Percentiles rank a stretch among this genome's conserved stretches.
These are phyloP conservation scores for Wickerhamomyces mucosus DNA, from an alignment of 805 yeast species.

Conservation along the genomic window DNA sequence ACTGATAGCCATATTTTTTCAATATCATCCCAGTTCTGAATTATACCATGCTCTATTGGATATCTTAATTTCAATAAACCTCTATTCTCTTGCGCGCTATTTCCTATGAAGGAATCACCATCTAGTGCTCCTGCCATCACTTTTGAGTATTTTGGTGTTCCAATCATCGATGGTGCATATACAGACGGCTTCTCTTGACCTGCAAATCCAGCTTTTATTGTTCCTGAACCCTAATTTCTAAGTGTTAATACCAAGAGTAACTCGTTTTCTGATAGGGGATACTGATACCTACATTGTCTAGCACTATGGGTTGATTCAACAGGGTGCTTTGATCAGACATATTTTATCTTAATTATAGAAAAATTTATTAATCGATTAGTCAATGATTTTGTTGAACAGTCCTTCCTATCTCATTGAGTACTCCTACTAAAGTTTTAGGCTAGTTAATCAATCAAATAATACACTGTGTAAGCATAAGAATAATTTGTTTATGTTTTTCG, in stretches of 20 bases:
- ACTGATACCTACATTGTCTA: conserved; percentile 43
- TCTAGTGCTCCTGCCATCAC: conserved; percentile 68
- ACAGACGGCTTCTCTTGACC: conserved; percentile 78
- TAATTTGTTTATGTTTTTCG: too few species aligned
- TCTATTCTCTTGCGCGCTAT: conserved; percentile 60
- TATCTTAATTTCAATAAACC: conserved; percentile 66
- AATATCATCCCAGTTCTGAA: conserved; percentile 80
- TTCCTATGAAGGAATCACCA: conserved; percentile 67
- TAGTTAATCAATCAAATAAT: too few species aligned
- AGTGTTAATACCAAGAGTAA: conserved; percentile 7
- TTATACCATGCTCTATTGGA: conserved; percentile 75
- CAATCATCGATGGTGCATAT: conserved; percentile 57
- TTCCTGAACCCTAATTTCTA: conserved; percentile 80
- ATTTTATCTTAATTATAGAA: too few species aligned
- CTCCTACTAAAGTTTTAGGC: too few species aligned
- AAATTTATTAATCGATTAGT: too few species aligned
- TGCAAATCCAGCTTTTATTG: conserved; percentile 82
- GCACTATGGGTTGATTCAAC: conserved; percentile 63
- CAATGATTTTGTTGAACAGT: too few species aligned
- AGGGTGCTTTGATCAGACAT: too few species aligned
- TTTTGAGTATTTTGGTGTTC: conserved; percentile 76
- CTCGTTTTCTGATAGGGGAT: too few species aligned
- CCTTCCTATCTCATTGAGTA: too few species aligned
- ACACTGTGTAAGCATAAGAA: too few species aligned
- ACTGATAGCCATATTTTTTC: conserved; percentile 72